phyloP scores from a whole-genome alignment of 2,329 filamentous ascomycete genomes.

The Sporothrix variecibatus region DNA sequence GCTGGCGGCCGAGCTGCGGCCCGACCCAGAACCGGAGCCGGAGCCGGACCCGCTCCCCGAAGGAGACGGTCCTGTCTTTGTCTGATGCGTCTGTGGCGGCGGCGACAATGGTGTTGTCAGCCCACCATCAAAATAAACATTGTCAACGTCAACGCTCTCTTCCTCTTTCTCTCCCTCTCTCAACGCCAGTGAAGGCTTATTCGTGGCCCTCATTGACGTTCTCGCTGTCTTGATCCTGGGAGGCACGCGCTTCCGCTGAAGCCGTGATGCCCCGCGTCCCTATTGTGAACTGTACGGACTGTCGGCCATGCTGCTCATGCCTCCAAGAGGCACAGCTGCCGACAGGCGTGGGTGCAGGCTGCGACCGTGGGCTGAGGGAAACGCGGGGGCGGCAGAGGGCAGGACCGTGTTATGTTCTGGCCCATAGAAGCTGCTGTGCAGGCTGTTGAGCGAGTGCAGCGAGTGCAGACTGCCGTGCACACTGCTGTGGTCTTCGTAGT shows the following conservation, averaged over 20 bases:
- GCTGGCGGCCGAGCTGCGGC: slow-evolving; percentile 14
- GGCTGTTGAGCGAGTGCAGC: not conserved
- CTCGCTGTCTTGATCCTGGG: slow-evolving; percentile 25
- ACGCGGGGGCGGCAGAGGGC: not conserved
- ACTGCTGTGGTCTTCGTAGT: not conserved
- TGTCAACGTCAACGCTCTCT: not conserved
- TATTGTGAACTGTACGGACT: slow-evolving; percentile 25
- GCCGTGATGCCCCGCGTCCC: slow-evolving; percentile 32
- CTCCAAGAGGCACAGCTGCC: not conserved
- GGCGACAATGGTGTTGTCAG: slow-evolving; percentile 28
- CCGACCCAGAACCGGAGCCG: not conserved
- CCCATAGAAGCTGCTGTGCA: not conserved
- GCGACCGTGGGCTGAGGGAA: slow-evolving; percentile 1
- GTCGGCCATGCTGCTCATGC: not conserved
- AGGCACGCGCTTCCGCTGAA: slow-evolving; percentile 26
- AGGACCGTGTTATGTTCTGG: not conserved
- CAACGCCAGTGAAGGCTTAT: not conserved
- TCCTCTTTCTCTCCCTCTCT: not conserved
- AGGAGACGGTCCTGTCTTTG: not conserved
- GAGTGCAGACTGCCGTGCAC: not conserved
- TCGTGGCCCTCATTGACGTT: not conserved
- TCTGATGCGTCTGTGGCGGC: slow-evolving; percentile 28
- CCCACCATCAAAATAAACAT: slow-evolving; percentile 12
- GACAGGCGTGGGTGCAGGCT: slow-evolving; percentile 10
- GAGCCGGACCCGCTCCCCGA: not conserved